Percentiles rank a stretch among this genome's conserved stretches.
Evolutionary conservation across 2,329 filamentous ascomycete species (phyloP).

Genomic region (Alternaria angustiovoidea): DNA sequence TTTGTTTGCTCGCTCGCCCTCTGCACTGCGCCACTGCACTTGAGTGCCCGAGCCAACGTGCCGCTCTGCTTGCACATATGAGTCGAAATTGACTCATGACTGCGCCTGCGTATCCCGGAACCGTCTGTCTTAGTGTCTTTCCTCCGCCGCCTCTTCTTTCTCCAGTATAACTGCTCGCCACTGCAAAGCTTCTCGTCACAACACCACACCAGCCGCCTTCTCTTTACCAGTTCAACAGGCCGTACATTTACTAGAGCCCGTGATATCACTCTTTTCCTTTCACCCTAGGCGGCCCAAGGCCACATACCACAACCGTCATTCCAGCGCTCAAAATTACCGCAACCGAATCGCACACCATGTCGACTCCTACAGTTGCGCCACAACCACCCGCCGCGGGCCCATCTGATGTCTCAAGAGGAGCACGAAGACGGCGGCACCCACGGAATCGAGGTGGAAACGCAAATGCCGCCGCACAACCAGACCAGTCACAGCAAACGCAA

Average conservation of each 20-base stretch:
- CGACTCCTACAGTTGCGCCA: slow-evolving; percentile 26
- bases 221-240: slow-evolving; percentile 38
- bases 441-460: slow-evolving; percentile 31
- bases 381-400: slow-evolving; percentile 19
- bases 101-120: slow-evolving; percentile 8
- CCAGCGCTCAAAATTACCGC: slow-evolving; percentile 1
- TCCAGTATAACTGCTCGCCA: slow-evolving; percentile 29
- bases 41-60: slow-evolving; percentile 1
- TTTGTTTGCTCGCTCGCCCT: neutral
- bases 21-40: slow-evolving; percentile 18
- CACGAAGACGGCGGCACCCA: slow-evolving; percentile 31
- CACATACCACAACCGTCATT: slow-evolving; percentile 5
- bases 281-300: neutral
- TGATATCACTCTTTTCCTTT: slow-evolving; percentile 4
- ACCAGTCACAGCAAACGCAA: slow-evolving; percentile 25
- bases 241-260: slow-evolving; percentile 42
- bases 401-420: slow-evolving; percentile 23
- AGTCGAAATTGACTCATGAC: slow-evolving; percentile 22
- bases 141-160: neutral
- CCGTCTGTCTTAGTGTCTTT: slow-evolving; percentile 11
- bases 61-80: slow-evolving; percentile 12
- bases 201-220: slow-evolving; percentile 1
- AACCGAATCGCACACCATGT: slow-evolving; percentile 26
- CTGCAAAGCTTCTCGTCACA: slow-evolving; percentile 12
- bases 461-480: slow-evolving; percentile 18